Percentiles rank a stretch among this genome's conserved stretches.
These are phyloP conservation scores for Phytophthora litchii DNA, from an alignment of 352 stramenopile genomes.

Conservation along the genomic window DNA sequence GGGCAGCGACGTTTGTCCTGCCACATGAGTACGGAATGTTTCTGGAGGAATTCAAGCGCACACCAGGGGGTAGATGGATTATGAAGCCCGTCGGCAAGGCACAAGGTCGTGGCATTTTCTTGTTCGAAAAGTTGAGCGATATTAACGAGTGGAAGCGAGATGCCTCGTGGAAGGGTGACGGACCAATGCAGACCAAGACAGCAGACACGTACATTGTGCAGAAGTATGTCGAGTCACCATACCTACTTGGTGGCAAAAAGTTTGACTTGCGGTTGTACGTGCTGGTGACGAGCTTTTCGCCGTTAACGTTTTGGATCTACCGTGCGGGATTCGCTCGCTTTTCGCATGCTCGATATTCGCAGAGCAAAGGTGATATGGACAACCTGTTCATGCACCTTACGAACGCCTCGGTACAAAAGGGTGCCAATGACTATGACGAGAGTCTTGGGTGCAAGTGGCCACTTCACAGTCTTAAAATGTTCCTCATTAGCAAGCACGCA, in stretches of 20 bases:
- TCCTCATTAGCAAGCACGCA: slow-evolving; percentile 77
- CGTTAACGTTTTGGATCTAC: slow-evolving; percentile 88
- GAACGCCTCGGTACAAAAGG: slow-evolving; percentile 82
- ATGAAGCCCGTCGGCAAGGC: slow-evolving; percentile 94
- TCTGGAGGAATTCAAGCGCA: slow-evolving; percentile 68
- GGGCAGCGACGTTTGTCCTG: slow-evolving; percentile 83
- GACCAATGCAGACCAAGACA: slow-evolving; percentile 46
- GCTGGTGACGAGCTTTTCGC: slow-evolving; percentile 85
- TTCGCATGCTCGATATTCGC: slow-evolving; percentile 77
- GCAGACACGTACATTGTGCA: slow-evolving; percentile 81
- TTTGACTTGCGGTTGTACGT: slow-evolving; percentile 92
- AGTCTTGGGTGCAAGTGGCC: slow-evolving; percentile 75
- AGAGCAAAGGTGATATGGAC: slow-evolving; percentile 67
- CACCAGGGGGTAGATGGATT: slow-evolving; percentile 86
- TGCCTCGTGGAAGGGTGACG: slow-evolving; percentile 54
- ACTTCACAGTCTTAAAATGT: slow-evolving; percentile 58
- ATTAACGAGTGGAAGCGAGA: slow-evolving; percentile 90
- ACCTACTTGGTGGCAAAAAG: slow-evolving; percentile 87
- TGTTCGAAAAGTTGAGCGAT: slow-evolving; percentile 88
- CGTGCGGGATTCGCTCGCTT: slow-evolving; percentile 86
- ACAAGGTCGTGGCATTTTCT: slow-evolving; percentile 82
- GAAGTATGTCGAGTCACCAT: slow-evolving; percentile 76
- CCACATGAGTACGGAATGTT: slow-evolving; percentile 89
- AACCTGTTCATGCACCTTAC: slow-evolving; percentile 77
- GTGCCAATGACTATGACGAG: slow-evolving; percentile 45